These are phyloP conservation scores for Dryas octopetala DNA, from an alignment of 306 rosid genomes.

Conservation along the genomic window DNA sequence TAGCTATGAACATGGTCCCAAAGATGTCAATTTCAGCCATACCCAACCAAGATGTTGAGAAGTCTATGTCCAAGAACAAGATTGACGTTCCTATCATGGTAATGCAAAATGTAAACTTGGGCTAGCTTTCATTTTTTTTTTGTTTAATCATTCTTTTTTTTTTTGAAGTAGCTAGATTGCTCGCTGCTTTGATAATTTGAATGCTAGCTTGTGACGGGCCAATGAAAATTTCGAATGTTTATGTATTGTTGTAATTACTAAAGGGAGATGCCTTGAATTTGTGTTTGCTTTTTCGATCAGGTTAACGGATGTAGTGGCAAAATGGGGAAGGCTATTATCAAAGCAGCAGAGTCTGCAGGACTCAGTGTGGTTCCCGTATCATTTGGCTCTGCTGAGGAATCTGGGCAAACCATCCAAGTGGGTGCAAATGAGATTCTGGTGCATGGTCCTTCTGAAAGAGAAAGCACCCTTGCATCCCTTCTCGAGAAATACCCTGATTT, in stretches of 20 bases:
- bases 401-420: conserved; percentile 62
- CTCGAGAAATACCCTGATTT: conserved; percentile 60
- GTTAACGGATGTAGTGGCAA: conserved; percentile 89
- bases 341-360: conserved; percentile 86
- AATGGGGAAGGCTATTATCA: conserved; percentile 84
- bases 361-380: conserved; percentile 72
- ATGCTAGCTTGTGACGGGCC: neutral
- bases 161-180: no score
- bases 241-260: neutral
- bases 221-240: no score
- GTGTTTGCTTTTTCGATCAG: conserved; percentile 33
- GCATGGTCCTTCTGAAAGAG: conserved; percentile 76
- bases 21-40: conserved; percentile 9
- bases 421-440: conserved; percentile 65
- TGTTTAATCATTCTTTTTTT: neutral
- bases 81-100: conserved; percentile 15
- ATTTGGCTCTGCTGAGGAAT: conserved; percentile 68
- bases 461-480: conserved; percentile 57
- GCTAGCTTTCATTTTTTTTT: no score
- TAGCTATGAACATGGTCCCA: neutral
- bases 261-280: neutral
- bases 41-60: neutral
- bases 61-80: conserved; percentile 3
- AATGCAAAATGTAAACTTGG: neutral
- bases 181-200: neutral